Conservation (phyloP, 805 yeast genomes). For the Kodamaea fukazawae region DNA sequence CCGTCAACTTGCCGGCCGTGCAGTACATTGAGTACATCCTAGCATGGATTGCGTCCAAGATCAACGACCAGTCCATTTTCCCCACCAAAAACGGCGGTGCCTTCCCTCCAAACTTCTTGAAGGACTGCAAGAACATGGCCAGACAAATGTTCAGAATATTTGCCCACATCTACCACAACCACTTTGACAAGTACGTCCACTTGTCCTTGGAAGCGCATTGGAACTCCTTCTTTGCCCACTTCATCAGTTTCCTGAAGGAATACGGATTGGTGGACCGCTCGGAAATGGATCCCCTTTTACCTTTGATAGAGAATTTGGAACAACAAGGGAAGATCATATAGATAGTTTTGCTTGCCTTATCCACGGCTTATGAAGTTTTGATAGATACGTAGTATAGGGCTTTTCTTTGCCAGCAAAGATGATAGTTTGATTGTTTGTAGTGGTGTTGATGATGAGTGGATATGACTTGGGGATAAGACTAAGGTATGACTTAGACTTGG, state of each 20-base stretch:
- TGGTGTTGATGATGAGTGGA: too few species aligned
- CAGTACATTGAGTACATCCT: constrained; percentile 91
- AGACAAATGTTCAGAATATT: constrained; percentile 93
- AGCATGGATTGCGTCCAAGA: constrained; percentile 83
- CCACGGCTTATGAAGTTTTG: not conserved
- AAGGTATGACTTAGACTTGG: too few species aligned
- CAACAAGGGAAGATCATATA: constrained; percentile 76
- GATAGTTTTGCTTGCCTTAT: not conserved
- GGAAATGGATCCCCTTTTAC: constrained; percentile 76
- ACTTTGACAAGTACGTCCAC: constrained; percentile 91
- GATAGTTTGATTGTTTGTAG: too few species aligned
- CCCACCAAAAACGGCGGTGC: constrained; percentile 91
- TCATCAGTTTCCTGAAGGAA: constrained; percentile 80
- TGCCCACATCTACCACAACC: constrained; percentile 93
- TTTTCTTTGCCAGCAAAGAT: not conserved
- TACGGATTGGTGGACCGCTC: constrained; percentile 74
- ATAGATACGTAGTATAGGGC: not conserved
- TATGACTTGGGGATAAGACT: too few species aligned
- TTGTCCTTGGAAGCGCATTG: constrained; percentile 93
- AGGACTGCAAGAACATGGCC: constrained; percentile 82
- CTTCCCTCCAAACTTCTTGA: constrained; percentile 80
- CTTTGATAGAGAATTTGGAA: constrained; percentile 77
- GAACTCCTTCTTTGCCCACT: constrained; percentile 96
- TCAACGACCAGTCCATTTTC: constrained; percentile 84
- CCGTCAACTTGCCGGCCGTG: constrained; percentile 84